Conservation (phyloP, 768 basidiomycete species). For the Boletus subparvulus region DNA sequence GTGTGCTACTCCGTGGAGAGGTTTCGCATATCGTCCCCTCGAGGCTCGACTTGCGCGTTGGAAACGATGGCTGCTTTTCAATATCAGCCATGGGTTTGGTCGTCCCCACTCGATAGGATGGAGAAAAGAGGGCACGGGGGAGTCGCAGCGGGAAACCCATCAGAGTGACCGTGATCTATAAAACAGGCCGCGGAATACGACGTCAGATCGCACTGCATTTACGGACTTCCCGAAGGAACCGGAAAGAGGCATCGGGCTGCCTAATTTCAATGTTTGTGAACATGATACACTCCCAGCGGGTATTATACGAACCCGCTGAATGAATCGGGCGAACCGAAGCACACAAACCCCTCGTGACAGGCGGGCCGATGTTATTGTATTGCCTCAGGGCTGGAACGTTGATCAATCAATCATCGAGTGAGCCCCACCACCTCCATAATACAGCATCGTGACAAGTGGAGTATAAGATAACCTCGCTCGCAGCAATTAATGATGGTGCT, state of each 20-base stretch:
- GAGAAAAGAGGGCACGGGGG: constrained; percentile 14
- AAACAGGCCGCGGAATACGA: constrained; percentile 18
- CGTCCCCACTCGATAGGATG: constrained; percentile 4
- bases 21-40: constrained; percentile 18
- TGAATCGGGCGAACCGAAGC: constrained; percentile 9
- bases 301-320: constrained; percentile 10
- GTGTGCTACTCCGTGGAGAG: constrained; percentile 25
- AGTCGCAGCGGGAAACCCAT: constrained; percentile 5
- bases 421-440: constrained; percentile 1
- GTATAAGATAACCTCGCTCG: not conserved
- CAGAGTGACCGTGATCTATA: constrained; percentile 23
- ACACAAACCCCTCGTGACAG: not conserved
- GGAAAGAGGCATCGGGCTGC: constrained; percentile 20
- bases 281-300: constrained; percentile 8
- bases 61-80: constrained; percentile 28
- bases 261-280: constrained; percentile 10
- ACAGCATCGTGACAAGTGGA: not conserved
- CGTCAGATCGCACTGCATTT: constrained; percentile 26
- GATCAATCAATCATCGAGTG: not conserved
- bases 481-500: not conserved
- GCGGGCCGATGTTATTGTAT: not conserved
- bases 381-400: constrained; percentile 1
- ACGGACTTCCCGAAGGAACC: constrained; percentile 22
- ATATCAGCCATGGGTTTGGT: constrained; percentile 27
- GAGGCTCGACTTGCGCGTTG: constrained; percentile 20